Percentiles rank a stretch among this genome's conserved stretches.
Conservation (phyloP, 225 moss, liverwort and hornwort species). For the Marchantia paleacea region DNA sequence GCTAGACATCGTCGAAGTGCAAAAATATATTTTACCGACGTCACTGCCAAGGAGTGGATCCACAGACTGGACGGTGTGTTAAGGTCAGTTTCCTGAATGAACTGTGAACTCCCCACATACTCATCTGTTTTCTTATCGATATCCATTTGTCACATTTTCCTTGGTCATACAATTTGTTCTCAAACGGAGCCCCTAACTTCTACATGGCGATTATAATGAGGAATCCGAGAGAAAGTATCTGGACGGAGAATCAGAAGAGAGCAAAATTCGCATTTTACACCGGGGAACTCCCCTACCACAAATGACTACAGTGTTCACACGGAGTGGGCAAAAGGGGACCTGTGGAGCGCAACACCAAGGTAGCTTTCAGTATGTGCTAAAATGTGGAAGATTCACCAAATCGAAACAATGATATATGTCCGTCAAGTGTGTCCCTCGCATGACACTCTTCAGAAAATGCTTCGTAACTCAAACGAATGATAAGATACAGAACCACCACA, state of each 20-base stretch:
- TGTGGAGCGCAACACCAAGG: slow-evolving; percentile 7
- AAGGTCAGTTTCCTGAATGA: neutral
- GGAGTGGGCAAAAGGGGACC: slow-evolving; percentile 7
- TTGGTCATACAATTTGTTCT: neutral
- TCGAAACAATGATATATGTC: neutral
- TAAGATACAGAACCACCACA: neutral
- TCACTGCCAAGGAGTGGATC: neutral
- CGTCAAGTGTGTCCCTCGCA: neutral
- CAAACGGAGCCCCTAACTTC: neutral
- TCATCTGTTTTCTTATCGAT: neutral
- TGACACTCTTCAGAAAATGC: neutral
- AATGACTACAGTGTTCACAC: slow-evolving; percentile 9
- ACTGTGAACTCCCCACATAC: neutral
- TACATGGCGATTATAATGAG: neutral
- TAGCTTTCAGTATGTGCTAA: neutral
- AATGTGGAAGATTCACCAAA: neutral
- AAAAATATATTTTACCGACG: neutral
- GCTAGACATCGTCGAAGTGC: neutral
- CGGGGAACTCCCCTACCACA: slow-evolving; percentile 8
- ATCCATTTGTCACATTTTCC: neutral
- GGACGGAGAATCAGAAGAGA: slow-evolving; percentile 10
- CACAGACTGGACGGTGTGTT: neutral
- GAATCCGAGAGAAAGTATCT: neutral
- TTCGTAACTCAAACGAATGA: neutral
- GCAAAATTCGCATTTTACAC: slow-evolving; percentile 1